These are phyloP conservation scores for Elaeis oleifera DNA, from an alignment of 202 grass and related monocot species.

Conservation along the genomic window DNA sequence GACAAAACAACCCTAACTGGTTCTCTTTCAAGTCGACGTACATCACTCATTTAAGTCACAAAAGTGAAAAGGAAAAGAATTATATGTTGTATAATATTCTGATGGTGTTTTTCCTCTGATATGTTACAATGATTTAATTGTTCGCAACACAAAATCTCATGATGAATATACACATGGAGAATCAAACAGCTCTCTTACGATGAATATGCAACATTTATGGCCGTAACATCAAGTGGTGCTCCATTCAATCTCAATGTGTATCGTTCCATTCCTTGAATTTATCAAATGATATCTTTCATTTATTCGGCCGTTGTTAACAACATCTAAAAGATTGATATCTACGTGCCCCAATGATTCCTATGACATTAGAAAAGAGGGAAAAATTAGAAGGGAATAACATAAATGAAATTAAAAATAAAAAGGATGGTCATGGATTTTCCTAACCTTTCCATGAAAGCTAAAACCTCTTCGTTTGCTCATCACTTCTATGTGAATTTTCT, in stretches of 20 bases:
- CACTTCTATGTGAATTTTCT: conserved; percentile 61
- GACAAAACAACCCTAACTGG: too few relatives aligned
- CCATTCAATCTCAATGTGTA: conserved; percentile 73
- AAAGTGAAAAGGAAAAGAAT: too few relatives aligned
- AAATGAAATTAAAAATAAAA: not conserved
- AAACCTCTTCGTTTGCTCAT: conserved; percentile 36
- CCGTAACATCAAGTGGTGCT: conserved; percentile 34
- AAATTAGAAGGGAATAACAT: not conserved
- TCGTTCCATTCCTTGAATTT: conserved; percentile 70
- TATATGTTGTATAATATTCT: too few relatives aligned
- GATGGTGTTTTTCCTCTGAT: too few relatives aligned
- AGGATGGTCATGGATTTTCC: not conserved
- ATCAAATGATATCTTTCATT: conserved; percentile 80
- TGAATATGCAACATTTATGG: not conserved
- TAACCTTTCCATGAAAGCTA: conserved; percentile 45
- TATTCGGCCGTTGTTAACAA: conserved; percentile 74
- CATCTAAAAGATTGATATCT: conserved; percentile 65
- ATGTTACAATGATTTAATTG: too few relatives aligned
- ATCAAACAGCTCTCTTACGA: too few relatives aligned
- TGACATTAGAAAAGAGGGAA: conserved; percentile 14
- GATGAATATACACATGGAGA: too few relatives aligned
- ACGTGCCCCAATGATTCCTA: conserved; percentile 77
- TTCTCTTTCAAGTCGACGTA: too few relatives aligned
- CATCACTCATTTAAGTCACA: too few relatives aligned
- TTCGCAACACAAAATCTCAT: too few relatives aligned